These are phyloP conservation scores for Plantago major DNA, from an alignment of 257 asterid species.

Conservation along the genomic window DNA sequence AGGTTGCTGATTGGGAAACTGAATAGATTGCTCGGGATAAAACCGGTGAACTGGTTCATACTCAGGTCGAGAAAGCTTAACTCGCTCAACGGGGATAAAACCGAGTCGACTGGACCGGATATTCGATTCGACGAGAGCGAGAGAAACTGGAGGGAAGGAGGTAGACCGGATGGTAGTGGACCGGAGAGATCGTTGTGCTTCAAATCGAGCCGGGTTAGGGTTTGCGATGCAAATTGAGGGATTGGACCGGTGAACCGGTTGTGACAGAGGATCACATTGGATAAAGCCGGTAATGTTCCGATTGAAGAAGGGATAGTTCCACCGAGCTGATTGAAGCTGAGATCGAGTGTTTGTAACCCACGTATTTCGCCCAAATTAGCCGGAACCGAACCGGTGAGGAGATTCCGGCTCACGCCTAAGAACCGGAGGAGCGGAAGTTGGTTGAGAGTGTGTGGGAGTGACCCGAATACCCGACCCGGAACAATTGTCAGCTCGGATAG, in stretches of 20 bases:
- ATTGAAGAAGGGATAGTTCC: constrained; percentile 54
- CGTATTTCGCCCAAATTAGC: constrained; percentile 56
- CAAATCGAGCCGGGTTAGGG: constrained; percentile 69
- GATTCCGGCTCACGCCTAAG: constrained; percentile 66
- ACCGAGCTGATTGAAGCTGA: constrained; percentile 62
- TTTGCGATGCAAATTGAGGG: constrained; percentile 54
- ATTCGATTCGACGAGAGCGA: constrained; percentile 75
- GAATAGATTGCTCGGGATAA: constrained; percentile 50
- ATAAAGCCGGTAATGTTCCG: constrained; percentile 53
- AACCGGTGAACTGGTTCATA: constrained; percentile 69
- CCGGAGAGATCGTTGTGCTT: constrained; percentile 79
- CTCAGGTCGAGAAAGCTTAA: constrained; percentile 73
- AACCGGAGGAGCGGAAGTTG: constrained; percentile 50
- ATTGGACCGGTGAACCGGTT: constrained; percentile 62
- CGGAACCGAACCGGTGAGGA: constrained; percentile 66
- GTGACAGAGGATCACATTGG: constrained; percentile 65
- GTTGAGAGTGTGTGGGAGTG: constrained; percentile 58
- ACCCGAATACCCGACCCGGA: constrained; percentile 75
- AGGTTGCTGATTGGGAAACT: constrained; percentile 54
- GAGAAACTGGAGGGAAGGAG: constrained; percentile 63
- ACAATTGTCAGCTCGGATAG: constrained; percentile 74
- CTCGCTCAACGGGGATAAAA: constrained; percentile 40
- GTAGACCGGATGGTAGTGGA: constrained; percentile 51
- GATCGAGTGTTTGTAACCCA: constrained; percentile 62
- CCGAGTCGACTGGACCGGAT: constrained; percentile 57